Percentiles rank a stretch among this genome's conserved stretches.
Conservation (phyloP, 2,329 filamentous ascomycete genomes). For the Pseudocercospora crystallina region DNA sequence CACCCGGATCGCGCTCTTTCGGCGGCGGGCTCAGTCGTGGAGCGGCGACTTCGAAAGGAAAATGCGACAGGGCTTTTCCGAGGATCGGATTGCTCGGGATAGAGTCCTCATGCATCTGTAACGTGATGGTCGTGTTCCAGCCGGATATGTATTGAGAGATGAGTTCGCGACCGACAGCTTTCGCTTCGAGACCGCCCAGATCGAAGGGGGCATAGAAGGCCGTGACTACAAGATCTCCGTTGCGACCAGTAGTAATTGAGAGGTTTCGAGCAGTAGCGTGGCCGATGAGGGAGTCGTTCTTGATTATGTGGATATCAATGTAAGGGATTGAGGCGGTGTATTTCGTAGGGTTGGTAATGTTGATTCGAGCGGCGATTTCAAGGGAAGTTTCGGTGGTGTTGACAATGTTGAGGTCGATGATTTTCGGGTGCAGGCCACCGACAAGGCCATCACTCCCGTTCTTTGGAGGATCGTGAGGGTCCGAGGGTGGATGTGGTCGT, state of each 20-base stretch:
- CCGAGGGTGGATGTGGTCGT: conserved; percentile 14
- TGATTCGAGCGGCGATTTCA: conserved; percentile 69
- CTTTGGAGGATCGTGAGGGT: conserved; percentile 11
- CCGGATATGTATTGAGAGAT: conserved; percentile 87
- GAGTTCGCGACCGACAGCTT: conserved; percentile 65
- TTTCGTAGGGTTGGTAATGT: conserved; percentile 85
- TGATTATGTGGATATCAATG: conserved; percentile 53
- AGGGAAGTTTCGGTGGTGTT: conserved; percentile 72
- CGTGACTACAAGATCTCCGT: conserved; percentile 66
- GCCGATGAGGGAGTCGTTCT: conserved; percentile 72
- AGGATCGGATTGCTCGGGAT: conserved; percentile 73
- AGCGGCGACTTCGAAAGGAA: conserved; percentile 70
- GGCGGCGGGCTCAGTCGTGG: conserved; percentile 63
- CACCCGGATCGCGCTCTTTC: conserved; percentile 22
- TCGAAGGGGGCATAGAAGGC: conserved; percentile 72
- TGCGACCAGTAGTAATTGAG: conserved; percentile 66
- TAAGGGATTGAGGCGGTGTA: conserved; percentile 84
- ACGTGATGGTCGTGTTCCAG: conserved; percentile 75
- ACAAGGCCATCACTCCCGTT: conserved; percentile 14
- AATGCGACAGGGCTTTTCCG: conserved; percentile 68
- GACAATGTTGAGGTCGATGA: conserved; percentile 70
- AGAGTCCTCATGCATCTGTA: conserved; percentile 68
- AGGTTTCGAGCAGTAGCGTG: conserved; percentile 69
- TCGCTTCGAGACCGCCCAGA: conserved; percentile 61
- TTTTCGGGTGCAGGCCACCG: conserved; percentile 54